A percentile compares a stretch with the other conserved stretches of the same genome.
Conservation (phyloP, 305 asterid genomes). For the Fraxinus greggii region DNA sequence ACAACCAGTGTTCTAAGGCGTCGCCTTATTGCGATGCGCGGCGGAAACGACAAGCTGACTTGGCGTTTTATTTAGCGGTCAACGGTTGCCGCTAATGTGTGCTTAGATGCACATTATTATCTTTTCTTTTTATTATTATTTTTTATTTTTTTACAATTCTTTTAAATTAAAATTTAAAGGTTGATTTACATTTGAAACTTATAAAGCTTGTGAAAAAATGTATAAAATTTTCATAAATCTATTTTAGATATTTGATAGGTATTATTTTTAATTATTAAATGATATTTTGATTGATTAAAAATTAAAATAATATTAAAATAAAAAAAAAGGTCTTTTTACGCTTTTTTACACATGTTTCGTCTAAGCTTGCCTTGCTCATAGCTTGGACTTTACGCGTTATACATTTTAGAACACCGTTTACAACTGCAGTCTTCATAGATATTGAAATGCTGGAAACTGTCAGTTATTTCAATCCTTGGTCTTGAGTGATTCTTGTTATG, state of each 20-base stretch:
- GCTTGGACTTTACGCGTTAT: background rate
- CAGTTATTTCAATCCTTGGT: background rate
- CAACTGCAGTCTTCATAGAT: background rate
- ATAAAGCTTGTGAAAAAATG: too few relatives aligned
- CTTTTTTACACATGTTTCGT: too few relatives aligned
- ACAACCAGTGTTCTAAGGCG: background rate
- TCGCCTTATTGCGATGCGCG: background rate
- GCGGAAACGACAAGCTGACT: background rate
- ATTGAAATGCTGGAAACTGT: background rate
- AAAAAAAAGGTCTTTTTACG: background rate
- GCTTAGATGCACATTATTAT: background rate
- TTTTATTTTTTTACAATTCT: background rate
- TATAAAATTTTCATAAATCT: too few relatives aligned
- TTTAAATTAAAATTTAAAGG: background rate
- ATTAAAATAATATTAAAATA: too few relatives aligned
- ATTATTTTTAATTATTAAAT: too few relatives aligned
- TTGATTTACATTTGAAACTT: background rate
- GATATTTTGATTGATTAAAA: background rate
- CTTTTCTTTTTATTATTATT: too few relatives aligned
- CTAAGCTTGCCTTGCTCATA: too few relatives aligned
- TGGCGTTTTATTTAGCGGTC: background rate
- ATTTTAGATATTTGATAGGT: background rate
- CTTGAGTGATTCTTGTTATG: background rate
- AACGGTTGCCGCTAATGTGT: background rate
- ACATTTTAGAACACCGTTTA: background rate